Evolutionary conservation across 1,284 basidiomycete species (phyloP), one percentile per base, ranked within the genome.

Genomic region (Stereum hirsutum): DNA sequence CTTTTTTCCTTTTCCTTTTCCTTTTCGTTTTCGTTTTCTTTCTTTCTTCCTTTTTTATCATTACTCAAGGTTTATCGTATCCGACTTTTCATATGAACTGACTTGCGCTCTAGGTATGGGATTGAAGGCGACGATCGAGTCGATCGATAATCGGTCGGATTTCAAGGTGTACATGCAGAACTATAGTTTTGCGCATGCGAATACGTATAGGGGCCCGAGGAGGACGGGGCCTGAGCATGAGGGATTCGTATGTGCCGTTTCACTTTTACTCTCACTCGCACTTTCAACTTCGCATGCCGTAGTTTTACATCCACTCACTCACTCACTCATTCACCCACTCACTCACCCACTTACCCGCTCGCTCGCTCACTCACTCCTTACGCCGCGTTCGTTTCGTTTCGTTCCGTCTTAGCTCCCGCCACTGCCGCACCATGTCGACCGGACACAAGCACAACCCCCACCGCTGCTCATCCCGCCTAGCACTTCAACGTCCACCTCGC

Each of bases 91-190:
- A 15, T 23, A 24, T 26, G 43, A 27, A 17, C 45, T 35, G 23
- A 40, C 39, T 8, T 43, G 44, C 20, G 39, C 26, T 26, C 12
- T 57, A 81, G 78, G 73, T 3, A 68, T 77, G 7, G 94, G 95
- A 2, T 68, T 99, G 37, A 96, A 95, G 59, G 69, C 81, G 1
- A 79, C 90, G 6, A 85, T 89, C 44, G 93, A 98, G 59, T 74
- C 77, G 7, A 96, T 99, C 53, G 95, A 99, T 65, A 94, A 94
- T 56, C 79, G 91, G 21, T 72, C 80, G 32, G 96, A 99, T 64
- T 99, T 99, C 68, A 95, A 89, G 65, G 78, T 77, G 17, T 99
- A 88, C 62, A 96, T 99, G 93, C 89, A 96, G 59, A 92, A 96
- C 57, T 99, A 96, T 58, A 84, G 89, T 1, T 86, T 81, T 51